Percentiles rank a stretch among this genome's conserved stretches.
Conservation (phyloP, 768 basidiomycete species). For the Suillus paluster region DNA sequence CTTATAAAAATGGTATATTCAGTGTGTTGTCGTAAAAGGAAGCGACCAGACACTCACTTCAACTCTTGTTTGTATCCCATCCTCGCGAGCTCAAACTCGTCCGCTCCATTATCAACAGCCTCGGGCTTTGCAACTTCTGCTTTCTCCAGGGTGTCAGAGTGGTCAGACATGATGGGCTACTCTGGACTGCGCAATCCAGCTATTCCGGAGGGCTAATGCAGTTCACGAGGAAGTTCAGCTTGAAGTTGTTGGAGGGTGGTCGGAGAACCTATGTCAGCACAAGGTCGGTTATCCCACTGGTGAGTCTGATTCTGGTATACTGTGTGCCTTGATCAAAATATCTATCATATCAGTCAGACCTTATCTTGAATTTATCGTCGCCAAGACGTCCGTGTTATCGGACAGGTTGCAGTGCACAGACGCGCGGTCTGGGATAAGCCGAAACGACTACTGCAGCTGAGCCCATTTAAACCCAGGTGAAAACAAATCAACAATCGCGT, state of each 20-base stretch:
- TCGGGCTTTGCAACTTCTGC: not conserved
- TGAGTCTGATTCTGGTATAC: not conserved
- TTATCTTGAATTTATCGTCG: slow-evolving; percentile 1
- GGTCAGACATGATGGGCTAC: slow-evolving; percentile 1
- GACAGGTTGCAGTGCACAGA: not conserved
- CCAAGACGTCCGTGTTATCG: not conserved
- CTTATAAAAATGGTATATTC: slow-evolving; percentile 34
- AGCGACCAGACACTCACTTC: slow-evolving; percentile 41
- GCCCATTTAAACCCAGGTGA: not conserved
- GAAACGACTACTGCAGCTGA: not conserved
- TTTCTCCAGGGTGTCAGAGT: slow-evolving; percentile 1
- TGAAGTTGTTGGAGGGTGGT: not conserved
- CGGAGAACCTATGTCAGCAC: not conserved
- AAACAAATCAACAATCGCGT: too few species aligned
- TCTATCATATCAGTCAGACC: not conserved
- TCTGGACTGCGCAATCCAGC: not conserved
- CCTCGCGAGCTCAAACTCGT: slow-evolving; percentile 66
- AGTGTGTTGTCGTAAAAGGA: not conserved
- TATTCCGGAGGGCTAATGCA: not conserved
- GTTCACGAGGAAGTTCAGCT: too few species aligned
- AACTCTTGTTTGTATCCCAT: slow-evolving; percentile 79
- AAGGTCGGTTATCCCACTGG: too few species aligned
- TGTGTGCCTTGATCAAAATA: not conserved
- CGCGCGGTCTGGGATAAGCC: not conserved
- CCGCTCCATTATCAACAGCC: slow-evolving; percentile 32